Base-by-base conservation (phyloP, 2,329 filamentous ascomycete species). In the Colletotrichum shisoi region DNA sequence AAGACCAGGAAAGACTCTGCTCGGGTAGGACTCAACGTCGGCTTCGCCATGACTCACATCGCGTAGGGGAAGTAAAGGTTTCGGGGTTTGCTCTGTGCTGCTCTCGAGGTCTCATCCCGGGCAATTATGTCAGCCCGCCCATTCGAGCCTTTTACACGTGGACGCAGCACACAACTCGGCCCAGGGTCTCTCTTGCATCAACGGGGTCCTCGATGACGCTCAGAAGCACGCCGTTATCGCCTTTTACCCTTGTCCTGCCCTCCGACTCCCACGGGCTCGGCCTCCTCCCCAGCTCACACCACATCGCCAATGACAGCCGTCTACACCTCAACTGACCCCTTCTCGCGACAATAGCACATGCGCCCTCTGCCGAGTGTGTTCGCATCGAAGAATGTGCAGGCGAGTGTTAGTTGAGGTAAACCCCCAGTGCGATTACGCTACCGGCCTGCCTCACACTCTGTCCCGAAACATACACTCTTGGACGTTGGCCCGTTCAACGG, bases 251-350 rank as follows among this genome's bases (percentile, higher is more conserved):
- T 59, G n/a, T 6, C 44, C 13, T 44, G 31, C 34, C 52, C 45
- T 52, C 46, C 45, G 40, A 45, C 46, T 34, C 40, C 40, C 52
- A 53, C 34, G 46, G 31, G 31, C 52, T 67, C 52, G 59, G 52
- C 21, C 56, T 46, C 63, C 59, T 63, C 53, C 17, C 45, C 57
- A 65, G 31, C 63, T 53, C 52, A 45, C 59, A 52, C 45, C 52
- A 52, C 45, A 31, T 48, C 39, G 11, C 21, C 46, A 49, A 31
- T 27, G 31, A 34, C 31, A 31, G 46, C 46, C 3, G 12, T n/a
- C 21, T 8, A 31, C 21, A 31, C 46, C 9, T 11, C 31, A 34
- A 34, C 7, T 34, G 31, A 34, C 31, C 31, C 31, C 31, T 34
- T 1, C 31, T 8, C 31, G 31, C 31, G 31, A 34, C 7, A 34